phyloP scores from a whole-genome alignment of 352 stramenopile species.

The Aphanomyces cochlioides region DNA sequence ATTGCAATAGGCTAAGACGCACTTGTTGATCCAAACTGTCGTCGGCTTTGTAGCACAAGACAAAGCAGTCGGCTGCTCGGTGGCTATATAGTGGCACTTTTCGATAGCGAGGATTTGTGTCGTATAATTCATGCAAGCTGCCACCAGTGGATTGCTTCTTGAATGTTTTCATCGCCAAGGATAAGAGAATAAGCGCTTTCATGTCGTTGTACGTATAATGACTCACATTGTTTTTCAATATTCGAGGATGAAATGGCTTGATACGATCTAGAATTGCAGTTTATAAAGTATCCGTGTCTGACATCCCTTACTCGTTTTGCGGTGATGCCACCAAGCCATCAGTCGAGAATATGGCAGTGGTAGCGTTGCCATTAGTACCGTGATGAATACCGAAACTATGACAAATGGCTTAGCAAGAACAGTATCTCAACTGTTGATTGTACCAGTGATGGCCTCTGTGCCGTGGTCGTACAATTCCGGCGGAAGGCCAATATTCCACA shows the following conservation, averaged over 20 bases:
- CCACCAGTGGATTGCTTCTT: background rate
- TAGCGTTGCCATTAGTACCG: background rate
- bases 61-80: background rate
- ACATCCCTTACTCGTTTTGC: no score
- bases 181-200: no score
- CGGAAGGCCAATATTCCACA: no score
- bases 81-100: background rate
- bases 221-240: background rate
- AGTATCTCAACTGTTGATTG: background rate
- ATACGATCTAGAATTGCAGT: no score
- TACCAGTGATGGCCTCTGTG: background rate
- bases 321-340: no score
- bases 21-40: background rate
- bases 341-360: background rate
- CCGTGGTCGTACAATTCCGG: background rate
- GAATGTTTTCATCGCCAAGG: background rate
- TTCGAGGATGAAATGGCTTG: no score
- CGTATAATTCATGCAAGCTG: background rate
- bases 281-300: background rate
- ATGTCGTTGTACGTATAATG: slow-evolving; percentile 4
- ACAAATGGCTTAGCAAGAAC: background rate
- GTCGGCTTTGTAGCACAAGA: background rate
- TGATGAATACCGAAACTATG: background rate
- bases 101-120: background rate
- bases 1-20: background rate